phyloP scores from a whole-genome alignment of 805 yeast genomes.

The Zygoascus flipseniorum region DNA sequence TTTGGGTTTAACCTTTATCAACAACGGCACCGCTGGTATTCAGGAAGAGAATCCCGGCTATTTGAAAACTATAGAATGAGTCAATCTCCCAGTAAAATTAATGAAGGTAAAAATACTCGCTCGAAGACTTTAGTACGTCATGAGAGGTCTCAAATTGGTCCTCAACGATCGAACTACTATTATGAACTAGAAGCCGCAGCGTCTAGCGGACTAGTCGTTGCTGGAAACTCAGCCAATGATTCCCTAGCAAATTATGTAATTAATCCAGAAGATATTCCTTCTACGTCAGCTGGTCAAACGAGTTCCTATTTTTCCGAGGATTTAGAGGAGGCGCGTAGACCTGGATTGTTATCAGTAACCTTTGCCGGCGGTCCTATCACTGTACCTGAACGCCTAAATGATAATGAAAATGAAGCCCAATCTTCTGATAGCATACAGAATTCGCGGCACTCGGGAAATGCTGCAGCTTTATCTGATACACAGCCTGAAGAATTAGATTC shows the following conservation, averaged over 20 bases:
- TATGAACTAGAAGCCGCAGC: constrained; percentile 57
- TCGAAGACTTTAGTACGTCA: neutral
- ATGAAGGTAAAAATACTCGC: neutral
- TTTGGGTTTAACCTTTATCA: neutral
- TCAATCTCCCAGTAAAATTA: neutral
- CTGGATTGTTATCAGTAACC: neutral
- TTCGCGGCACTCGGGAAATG: neutral
- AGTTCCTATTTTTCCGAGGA: constrained; percentile 3
- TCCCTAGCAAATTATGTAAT: constrained; percentile 29
- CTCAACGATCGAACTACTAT: constrained; percentile 53
- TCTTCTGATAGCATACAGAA: neutral
- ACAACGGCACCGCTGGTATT: too few species aligned
- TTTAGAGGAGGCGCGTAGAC: neutral
- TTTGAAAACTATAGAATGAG: neutral
- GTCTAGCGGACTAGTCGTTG: constrained; percentile 48
- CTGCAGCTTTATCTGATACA: neutral
- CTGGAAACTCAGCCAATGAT: constrained; percentile 50
- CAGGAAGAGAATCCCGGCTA: too few species aligned
- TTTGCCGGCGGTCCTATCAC: neutral
- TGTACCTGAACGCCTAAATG: neutral
- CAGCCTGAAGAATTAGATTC: neutral
- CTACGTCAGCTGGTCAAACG: neutral
- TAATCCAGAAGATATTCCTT: constrained; percentile 32
- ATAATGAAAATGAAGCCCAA: neutral
- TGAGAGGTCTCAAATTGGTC: constrained; percentile 28